Percentiles rank a stretch among this genome's conserved stretches.
Conservation (phyloP, 768 basidiomycete species). For the Xerocomellus amylosporus region DNA sequence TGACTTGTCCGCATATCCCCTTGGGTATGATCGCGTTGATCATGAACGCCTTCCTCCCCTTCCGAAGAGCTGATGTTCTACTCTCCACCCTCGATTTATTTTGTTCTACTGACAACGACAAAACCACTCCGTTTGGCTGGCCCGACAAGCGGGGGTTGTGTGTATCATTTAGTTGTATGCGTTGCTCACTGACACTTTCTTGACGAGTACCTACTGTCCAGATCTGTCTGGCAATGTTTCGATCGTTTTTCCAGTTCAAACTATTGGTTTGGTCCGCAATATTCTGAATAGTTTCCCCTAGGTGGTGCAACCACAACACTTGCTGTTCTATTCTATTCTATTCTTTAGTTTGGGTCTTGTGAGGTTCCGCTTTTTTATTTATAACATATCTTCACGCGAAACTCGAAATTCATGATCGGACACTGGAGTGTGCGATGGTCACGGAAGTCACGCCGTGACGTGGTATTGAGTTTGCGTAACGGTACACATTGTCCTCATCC, state of each 20-base stretch:
- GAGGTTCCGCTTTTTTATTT: slow-evolving; percentile 17
- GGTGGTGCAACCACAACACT: background rate
- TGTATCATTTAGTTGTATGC: slow-evolving; percentile 30
- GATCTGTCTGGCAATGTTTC: background rate
- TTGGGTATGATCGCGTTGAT: slow-evolving; percentile 58
- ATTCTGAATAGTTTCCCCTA: slow-evolving; percentile 1
- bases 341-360: slow-evolving; percentile 13
- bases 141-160: slow-evolving; percentile 23
- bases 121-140: slow-evolving; percentile 28
- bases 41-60: slow-evolving; percentile 23
- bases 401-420: background rate
- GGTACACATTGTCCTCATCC: slow-evolving; percentile 12
- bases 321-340: slow-evolving; percentile 1
- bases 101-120: slow-evolving; percentile 9
- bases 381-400: slow-evolving; percentile 1
- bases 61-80: slow-evolving; percentile 25
- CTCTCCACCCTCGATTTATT: background rate
- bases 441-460: slow-evolving; percentile 27
- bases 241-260: slow-evolving; percentile 1
- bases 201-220: slow-evolving; percentile 11
- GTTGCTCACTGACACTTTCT: slow-evolving; percentile 18
- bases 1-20: slow-evolving; percentile 80
- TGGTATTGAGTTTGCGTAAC: slow-evolving; percentile 17
- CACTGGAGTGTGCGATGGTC: slow-evolving; percentile 7
- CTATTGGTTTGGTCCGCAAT: slow-evolving; percentile 2